These are phyloP conservation scores for Cinnamomum chago DNA, from an alignment of 164 flowering plant species.

Conservation along the genomic window DNA sequence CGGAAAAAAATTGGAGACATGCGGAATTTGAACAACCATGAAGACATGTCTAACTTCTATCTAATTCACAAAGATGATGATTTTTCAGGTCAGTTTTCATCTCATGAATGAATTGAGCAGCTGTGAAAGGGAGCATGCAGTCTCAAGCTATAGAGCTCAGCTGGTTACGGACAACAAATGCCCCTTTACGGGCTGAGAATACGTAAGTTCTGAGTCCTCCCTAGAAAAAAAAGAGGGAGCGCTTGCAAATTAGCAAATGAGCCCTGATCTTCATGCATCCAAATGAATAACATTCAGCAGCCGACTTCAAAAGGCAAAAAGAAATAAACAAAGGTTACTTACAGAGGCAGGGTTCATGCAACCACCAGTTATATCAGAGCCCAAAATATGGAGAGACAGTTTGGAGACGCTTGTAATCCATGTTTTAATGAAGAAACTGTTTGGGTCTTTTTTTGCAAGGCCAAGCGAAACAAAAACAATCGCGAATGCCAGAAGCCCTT, in stretches of 20 bases:
- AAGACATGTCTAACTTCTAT: background rate
- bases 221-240: background rate
- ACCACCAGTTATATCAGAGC: constrained; percentile 95
- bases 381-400: constrained; percentile 79
- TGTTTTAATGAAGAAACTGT: constrained; percentile 70
- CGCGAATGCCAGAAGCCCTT: constrained; percentile 70
- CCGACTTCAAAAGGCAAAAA: background rate
- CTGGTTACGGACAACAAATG: no score
- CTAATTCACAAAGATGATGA: background rate
- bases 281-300: background rate
- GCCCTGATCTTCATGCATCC: background rate
- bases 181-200: no score
- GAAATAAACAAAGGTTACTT: constrained; percentile 28
- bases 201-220: no score
- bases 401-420: constrained; percentile 89
- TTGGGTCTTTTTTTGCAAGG: constrained; percentile 48
- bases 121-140: background rate
- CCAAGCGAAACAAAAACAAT: constrained; percentile 59
- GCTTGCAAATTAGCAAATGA: background rate
- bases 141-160: no score
- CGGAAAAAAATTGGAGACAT: no score
- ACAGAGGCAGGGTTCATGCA: constrained; percentile 97
- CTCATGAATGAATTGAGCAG: background rate
- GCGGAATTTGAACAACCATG: background rate
- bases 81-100: background rate